Conservation (phyloP, 495 filamentous ascomycete genomes). For the Penicillium lagena region DNA sequence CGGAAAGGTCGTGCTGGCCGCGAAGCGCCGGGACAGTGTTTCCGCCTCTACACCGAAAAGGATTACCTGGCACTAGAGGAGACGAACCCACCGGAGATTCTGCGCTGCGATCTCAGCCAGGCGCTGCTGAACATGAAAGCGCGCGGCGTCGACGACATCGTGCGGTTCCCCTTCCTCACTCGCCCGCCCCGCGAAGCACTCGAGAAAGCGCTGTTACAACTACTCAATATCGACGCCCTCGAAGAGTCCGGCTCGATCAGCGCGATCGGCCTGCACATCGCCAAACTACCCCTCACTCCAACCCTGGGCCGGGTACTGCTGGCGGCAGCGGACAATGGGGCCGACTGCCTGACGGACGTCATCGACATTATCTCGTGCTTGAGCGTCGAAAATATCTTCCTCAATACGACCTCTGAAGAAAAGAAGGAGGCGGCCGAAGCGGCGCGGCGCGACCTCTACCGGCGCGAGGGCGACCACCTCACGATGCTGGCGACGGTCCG, state of each 20-base stretch:
- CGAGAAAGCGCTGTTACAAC: conserved; percentile 75
- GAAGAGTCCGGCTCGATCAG: conserved; percentile 69
- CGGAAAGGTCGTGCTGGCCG: conserved; percentile 87
- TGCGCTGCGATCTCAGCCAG: conserved; percentile 79
- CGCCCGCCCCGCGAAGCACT: conserved; percentile 69
- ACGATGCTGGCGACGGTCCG: conserved; percentile 81
- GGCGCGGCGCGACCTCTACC: conserved; percentile 64
- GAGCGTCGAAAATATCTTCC: conserved; percentile 83
- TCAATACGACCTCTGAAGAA: conserved; percentile 75
- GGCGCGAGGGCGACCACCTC: conserved; percentile 84
- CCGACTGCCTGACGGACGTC: conserved; percentile 68
- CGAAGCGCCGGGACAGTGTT: conserved; percentile 87
- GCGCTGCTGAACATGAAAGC: conserved; percentile 94
- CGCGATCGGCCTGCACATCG: conserved; percentile 65
- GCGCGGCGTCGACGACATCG: conserved; percentile 74
- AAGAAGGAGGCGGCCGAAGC: conserved; percentile 69
- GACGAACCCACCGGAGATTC: conserved; percentile 78
- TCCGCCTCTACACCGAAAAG: conserved; percentile 79
- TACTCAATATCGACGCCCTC: conserved; percentile 72
- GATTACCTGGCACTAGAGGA: conserved; percentile 66
- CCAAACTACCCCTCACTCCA: conserved; percentile 76
- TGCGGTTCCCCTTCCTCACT: conserved; percentile 81
- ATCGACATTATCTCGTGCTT: conserved; percentile 91
- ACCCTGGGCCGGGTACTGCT: conserved; percentile 75
- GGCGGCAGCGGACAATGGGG: conserved; percentile 64